Percentiles rank a stretch among this genome's conserved stretches.
Conservation (phyloP, 768 basidiomycete species). For the Aureoboletus auriporus region DNA sequence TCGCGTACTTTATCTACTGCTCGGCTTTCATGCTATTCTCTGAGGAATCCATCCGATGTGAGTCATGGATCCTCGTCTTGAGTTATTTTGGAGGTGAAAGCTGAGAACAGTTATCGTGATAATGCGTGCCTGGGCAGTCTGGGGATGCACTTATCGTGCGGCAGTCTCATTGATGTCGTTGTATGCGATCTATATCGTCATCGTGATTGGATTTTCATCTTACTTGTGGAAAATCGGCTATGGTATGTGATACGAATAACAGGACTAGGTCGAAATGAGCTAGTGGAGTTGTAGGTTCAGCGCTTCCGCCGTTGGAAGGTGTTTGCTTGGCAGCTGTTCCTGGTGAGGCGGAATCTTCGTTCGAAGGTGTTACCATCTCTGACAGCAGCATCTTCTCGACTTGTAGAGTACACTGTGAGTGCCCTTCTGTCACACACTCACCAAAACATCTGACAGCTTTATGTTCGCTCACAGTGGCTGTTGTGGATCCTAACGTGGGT, state of each 20-base stretch:
- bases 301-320: background rate
- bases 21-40: conserved; percentile 6
- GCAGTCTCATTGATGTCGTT: conserved; percentile 1
- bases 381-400: background rate
- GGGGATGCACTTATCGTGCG: conserved; percentile 11
- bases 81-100: background rate
- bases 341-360: background rate
- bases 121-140: conserved; percentile 18
- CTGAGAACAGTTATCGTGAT: conserved; percentile 15
- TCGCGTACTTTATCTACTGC: conserved; percentile 4
- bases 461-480: conserved; percentile 6
- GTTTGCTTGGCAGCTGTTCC: conserved; percentile 1
- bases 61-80: background rate
- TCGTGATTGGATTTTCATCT: conserved; percentile 2
- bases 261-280: background rate
- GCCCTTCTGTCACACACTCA: background rate
- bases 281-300: conserved; percentile 1
- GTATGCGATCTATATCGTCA: conserved; percentile 6
- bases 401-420: conserved; percentile 7
- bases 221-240: conserved; percentile 5
- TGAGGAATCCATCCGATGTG: conserved; percentile 14
- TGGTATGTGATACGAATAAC: background rate
- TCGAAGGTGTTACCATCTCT: background rate
- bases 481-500: conserved; percentile 8
- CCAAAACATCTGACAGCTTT: background rate